Evolutionary conservation across 108 stramenopile species (phyloP).

Genomic region (Parietichytrium sp.): DNA sequence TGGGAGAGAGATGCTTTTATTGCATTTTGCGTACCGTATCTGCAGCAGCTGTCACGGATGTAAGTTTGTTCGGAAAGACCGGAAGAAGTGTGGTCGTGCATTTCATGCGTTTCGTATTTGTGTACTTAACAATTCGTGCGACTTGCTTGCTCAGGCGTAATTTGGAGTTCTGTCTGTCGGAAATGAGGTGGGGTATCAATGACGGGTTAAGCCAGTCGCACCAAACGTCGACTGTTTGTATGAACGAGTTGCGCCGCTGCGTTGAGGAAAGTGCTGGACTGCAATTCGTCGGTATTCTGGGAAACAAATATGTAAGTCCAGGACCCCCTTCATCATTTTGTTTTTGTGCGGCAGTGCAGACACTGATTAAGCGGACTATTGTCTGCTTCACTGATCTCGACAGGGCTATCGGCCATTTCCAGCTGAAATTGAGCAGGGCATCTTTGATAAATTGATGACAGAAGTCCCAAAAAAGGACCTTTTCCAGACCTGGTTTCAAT

Average conservation of each 20-base stretch:
- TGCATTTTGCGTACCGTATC: not conserved
- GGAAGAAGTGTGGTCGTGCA: too few species aligned
- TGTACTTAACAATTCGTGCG: too few species aligned
- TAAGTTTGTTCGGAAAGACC: too few species aligned
- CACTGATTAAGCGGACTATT: too few species aligned
- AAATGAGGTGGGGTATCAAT: slow-evolving; percentile 32
- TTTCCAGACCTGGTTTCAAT: not conserved
- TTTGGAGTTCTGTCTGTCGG: slow-evolving; percentile 8
- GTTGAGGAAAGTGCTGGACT: not conserved
- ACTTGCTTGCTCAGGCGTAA: too few species aligned
- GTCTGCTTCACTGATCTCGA: too few species aligned
- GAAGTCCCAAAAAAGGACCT: not conserved
- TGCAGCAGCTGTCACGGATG: not conserved
- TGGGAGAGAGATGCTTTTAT: not conserved
- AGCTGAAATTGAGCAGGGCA: not conserved
- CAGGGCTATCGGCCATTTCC: slow-evolving; percentile 28
- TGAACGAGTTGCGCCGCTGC: not conserved
- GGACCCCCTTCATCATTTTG: too few species aligned
- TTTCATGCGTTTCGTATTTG: too few species aligned
- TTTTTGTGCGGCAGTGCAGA: too few species aligned
- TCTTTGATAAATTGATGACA: not conserved
- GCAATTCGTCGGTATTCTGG: slow-evolving; percentile 30
- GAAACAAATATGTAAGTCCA: slow-evolving; percentile 17
- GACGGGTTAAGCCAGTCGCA: not conserved
- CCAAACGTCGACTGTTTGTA: not conserved